phyloP scores from a whole-genome alignment of 345 rosid species.

The Draba incana region DNA sequence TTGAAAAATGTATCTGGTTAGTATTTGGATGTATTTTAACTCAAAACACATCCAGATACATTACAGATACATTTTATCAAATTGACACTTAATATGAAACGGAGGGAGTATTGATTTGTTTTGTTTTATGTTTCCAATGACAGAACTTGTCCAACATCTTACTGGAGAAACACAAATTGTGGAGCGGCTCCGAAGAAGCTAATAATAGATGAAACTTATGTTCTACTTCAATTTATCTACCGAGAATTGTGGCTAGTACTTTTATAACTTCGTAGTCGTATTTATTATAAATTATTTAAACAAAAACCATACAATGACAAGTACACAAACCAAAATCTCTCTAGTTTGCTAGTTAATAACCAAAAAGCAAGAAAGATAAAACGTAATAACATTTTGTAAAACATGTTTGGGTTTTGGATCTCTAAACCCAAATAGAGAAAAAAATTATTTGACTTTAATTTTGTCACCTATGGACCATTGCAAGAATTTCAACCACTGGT shows the following conservation, averaged over 20 bases:
- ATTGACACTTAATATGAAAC: no score
- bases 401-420: no score
- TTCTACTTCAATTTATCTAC: neutral
- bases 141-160: constrained; percentile 80
- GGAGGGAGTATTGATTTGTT: neutral
- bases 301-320: neutral
- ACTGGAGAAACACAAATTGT: constrained; percentile 61
- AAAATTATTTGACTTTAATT: no score
- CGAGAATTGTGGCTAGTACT: neutral
- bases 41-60: no score
- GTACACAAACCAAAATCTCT: neutral
- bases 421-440: no score
- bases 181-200: constrained; percentile 48
- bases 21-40: no score
- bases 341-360: neutral
- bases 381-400: neutral
- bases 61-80: no score
- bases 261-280: no score
- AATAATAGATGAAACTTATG: neutral
- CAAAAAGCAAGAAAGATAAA: neutral
- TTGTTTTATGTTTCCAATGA: neutral
- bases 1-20: no score
- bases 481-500: no score
- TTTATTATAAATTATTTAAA: no score
- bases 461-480: no score